phyloP scores from a whole-genome alignment of 768 basidiomycete genomes.

The Pseudohyphozyma bogoriensis region DNA sequence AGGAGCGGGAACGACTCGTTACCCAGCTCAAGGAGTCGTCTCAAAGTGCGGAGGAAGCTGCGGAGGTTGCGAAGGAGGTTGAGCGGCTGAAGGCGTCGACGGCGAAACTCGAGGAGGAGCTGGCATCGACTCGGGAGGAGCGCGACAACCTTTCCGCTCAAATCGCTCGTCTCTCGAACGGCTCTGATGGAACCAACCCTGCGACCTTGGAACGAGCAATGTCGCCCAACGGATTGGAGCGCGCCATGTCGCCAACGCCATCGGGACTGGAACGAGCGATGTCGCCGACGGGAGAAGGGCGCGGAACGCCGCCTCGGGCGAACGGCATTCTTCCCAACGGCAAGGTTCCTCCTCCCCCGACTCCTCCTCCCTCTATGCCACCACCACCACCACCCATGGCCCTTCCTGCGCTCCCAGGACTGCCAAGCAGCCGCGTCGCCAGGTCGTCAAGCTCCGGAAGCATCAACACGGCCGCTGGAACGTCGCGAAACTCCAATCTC shows the following conservation, averaged over 20 bases:
- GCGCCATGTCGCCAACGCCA: slow-evolving; percentile 20
- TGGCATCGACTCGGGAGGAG: slow-evolving; percentile 65
- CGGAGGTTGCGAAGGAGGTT: no score
- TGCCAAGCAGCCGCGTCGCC: background rate
- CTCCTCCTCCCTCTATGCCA: slow-evolving; percentile 76
- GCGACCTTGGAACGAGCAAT: slow-evolving; percentile 7
- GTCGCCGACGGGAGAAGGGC: slow-evolving; percentile 12
- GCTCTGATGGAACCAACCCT: no score
- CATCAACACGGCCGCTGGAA: background rate
- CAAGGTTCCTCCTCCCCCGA: slow-evolving; percentile 78
- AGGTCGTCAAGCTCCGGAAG: slow-evolving; percentile 17
- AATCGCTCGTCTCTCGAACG: slow-evolving; percentile 21
- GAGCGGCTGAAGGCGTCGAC: slow-evolving; percentile 66
- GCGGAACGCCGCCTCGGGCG: slow-evolving; percentile 17
- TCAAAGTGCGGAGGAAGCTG: no score
- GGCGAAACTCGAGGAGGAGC: slow-evolving; percentile 66
- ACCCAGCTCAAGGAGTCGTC: slow-evolving; percentile 38
- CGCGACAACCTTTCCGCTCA: slow-evolving; percentile 54
- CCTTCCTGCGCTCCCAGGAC: slow-evolving; percentile 9
- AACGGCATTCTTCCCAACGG: slow-evolving; percentile 34
- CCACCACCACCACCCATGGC: slow-evolving; percentile 47
- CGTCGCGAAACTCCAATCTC: slow-evolving; percentile 5
- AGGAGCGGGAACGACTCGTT: slow-evolving; percentile 27
- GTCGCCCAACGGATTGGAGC: slow-evolving; percentile 13
- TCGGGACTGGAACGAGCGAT: slow-evolving; percentile 16